A percentile compares a stretch with the other conserved stretches of the same genome.
These are phyloP conservation scores for Lodderomyces pseudojiufengensis DNA, from an alignment of 1,139 yeast species.

Conservation along the genomic window DNA sequence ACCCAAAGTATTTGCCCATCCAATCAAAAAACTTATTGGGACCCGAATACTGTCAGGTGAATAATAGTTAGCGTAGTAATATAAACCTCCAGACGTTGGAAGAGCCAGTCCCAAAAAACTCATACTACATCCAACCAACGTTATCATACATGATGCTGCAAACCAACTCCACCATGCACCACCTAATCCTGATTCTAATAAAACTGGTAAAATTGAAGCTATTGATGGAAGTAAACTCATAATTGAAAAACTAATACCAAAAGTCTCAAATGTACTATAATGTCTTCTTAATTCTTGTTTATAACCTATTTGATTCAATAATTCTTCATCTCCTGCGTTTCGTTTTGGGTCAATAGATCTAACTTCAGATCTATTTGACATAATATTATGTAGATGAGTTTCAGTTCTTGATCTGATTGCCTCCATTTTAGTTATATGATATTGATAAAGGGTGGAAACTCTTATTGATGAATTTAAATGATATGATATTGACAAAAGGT, in stretches of 20 bases:
- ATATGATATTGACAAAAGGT: too few species aligned
- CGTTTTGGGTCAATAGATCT: conserved; percentile 22
- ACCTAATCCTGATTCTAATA: conserved; percentile 39
- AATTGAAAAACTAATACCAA: conserved; percentile 50
- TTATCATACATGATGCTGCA: conserved; percentile 51
- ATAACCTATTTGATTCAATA: conserved; percentile 51
- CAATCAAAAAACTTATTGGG: conserved; percentile 43
- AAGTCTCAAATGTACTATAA: conserved; percentile 46
- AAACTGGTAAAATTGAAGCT: conserved; percentile 30
- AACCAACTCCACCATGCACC: conserved; percentile 73
- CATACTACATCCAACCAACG: conserved; percentile 58
- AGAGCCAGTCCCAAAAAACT: conserved; percentile 57
- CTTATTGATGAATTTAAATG: too few species aligned
- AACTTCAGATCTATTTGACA: conserved; percentile 17
- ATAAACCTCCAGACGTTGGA: conserved; percentile 71
- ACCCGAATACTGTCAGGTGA: conserved; percentile 27
- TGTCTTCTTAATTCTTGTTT: conserved; percentile 47
- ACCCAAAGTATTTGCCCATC: conserved; percentile 33
- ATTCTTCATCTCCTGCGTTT: conserved; percentile 38
- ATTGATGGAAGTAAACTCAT: conserved; percentile 51
- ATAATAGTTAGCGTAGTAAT: conserved; percentile 48
- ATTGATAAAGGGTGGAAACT: too few species aligned
- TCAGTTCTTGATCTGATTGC: conserved; percentile 16
- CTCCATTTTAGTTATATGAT: not conserved
- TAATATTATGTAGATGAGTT: conserved; percentile 16